Evolutionary conservation across 2,329 filamentous ascomycete genomes (phyloP).

Genomic region (Aspergillus fructus): DNA sequence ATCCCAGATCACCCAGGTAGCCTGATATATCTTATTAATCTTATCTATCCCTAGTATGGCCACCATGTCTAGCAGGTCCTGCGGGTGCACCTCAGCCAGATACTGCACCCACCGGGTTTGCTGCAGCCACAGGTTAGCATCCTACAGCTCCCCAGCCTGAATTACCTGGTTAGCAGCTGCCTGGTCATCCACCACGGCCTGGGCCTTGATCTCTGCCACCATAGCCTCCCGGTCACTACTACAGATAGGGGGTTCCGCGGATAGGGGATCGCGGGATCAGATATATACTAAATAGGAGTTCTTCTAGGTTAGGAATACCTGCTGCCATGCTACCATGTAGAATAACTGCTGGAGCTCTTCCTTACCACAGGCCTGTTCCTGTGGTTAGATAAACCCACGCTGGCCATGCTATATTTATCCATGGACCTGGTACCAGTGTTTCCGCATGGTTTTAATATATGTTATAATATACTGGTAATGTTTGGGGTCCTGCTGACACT

Average conservation of each 20-base stretch:
- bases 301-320: not conserved
- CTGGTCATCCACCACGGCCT: rapidly evolving
- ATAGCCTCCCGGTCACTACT: not conserved
- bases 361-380: not conserved
- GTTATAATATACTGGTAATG: too few relatives aligned
- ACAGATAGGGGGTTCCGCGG: not conserved
- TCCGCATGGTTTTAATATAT: too few relatives aligned
- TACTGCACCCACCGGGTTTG: not conserved
- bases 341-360: not conserved
- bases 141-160: not conserved
- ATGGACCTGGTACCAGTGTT: too few relatives aligned
- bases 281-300: not conserved
- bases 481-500: too few relatives aligned
- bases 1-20: not conserved
- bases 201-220: not conserved
- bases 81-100: not conserved
- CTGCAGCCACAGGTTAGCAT: not conserved
- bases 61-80: not conserved
- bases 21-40: too few relatives aligned
- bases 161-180: not conserved
- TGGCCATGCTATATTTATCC: not conserved
- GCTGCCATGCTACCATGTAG: not conserved
- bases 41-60: not conserved
- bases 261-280: not conserved
- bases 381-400: rapidly evolving